phyloP scores from a whole-genome alignment of 345 rosid genomes.

The Salix koriyanagi region DNA sequence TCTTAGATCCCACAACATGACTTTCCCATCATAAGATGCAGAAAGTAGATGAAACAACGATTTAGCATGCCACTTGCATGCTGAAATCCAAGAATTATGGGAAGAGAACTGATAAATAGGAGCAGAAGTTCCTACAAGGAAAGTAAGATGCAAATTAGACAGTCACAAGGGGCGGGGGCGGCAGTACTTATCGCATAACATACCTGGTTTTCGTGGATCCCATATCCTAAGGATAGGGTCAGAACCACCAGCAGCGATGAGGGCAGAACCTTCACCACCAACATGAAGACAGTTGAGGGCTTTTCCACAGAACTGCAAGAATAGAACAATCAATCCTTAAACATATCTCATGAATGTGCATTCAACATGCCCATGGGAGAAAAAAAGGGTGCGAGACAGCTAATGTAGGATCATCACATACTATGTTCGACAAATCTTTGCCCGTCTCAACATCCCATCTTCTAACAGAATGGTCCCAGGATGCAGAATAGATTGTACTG shows the following conservation, averaged over 20 bases:
- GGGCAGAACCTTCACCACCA: conserved; percentile 92
- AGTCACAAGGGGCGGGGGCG: neutral
- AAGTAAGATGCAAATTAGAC: neutral
- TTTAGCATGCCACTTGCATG: conserved; percentile 88
- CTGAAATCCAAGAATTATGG: conserved; percentile 85
- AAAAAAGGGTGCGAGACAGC: conserved; percentile 7
- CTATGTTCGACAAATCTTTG: conserved; percentile 65
- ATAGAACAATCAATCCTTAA: neutral
- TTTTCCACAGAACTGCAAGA: conserved; percentile 71
- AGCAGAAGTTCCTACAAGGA: conserved; percentile 70
- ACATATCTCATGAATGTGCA: neutral
- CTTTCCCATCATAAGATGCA: conserved; percentile 95
- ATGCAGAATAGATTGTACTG: conserved; percentile 69
- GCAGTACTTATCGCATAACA: neutral
- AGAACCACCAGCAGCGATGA: conserved; percentile 87
- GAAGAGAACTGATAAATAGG: conserved; percentile 81
- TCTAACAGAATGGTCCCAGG: conserved; percentile 93
- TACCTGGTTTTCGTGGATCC: conserved; percentile 99
- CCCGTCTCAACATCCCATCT: conserved; percentile 87
- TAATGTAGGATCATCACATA: conserved; percentile 30
- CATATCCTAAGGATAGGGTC: conserved; percentile 88
- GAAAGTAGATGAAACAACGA: conserved; percentile 85
- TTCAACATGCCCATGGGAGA: neutral
- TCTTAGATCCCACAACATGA: conserved; percentile 99
- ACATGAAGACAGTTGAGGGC: conserved; percentile 74